phyloP scores from a whole-genome alignment of 2,329 filamentous ascomycete genomes.

The Neonectria neomacrospora region DNA sequence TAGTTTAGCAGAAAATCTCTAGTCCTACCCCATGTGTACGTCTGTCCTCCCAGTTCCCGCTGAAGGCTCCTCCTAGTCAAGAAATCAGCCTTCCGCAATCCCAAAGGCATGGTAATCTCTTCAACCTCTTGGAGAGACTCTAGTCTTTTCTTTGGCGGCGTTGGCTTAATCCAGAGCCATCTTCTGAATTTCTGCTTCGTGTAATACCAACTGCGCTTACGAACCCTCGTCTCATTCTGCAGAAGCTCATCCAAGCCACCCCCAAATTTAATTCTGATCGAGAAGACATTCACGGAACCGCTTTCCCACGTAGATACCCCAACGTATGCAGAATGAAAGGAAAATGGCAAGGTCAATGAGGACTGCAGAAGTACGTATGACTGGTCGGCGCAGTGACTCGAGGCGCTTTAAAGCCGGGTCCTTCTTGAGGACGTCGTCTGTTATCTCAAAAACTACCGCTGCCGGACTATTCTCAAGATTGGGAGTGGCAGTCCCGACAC shows the following conservation, averaged over 20 bases:
- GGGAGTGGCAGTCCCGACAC: slow-evolving; percentile 9
- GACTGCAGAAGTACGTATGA: slow-evolving; percentile 10
- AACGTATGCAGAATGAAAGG: slow-evolving; percentile 52
- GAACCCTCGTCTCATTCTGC: slow-evolving; percentile 22
- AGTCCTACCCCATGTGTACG: slow-evolving; percentile 25
- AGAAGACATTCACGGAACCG: slow-evolving; percentile 53
- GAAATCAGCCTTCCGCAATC: slow-evolving; percentile 12
- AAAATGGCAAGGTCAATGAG: slow-evolving; percentile 53
- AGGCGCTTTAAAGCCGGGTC: slow-evolving; percentile 7
- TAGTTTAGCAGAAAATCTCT: slow-evolving; percentile 10
- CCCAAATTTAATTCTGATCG: slow-evolving; percentile 40
- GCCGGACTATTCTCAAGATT: slow-evolving; percentile 7
- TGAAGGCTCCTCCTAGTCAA: slow-evolving; percentile 10
- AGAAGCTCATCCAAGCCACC: slow-evolving; percentile 30
- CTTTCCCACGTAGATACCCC: slow-evolving; percentile 52
- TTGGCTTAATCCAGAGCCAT: slow-evolving; percentile 14
- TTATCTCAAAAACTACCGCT: neutral
- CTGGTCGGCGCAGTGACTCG: slow-evolving; percentile 10
- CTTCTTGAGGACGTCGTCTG: slow-evolving; percentile 11
- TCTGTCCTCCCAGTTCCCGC: slow-evolving; percentile 19
- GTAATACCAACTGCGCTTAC: slow-evolving; percentile 4
- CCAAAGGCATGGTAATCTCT: slow-evolving; percentile 10
- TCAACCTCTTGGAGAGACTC: slow-evolving; percentile 16
- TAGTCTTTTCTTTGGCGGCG: slow-evolving; percentile 17
- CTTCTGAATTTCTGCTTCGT: slow-evolving; percentile 16